Evolutionary conservation across 495 filamentous ascomycete species (phyloP), one percentile per base, ranked within the genome.

Genomic region (Penicillium paradoxum): DNA sequence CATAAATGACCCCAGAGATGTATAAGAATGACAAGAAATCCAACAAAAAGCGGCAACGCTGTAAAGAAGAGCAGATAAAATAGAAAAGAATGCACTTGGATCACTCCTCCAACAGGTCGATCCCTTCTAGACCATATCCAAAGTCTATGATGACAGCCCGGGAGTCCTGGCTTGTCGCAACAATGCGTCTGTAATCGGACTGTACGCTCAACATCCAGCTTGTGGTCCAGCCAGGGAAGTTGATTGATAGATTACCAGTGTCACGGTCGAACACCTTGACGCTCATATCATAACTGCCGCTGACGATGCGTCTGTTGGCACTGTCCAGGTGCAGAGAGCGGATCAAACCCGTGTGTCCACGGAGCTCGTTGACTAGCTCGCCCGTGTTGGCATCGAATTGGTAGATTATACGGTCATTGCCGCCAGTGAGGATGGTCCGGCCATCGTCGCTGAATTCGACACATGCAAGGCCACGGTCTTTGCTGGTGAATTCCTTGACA

Each of bases 171-270:
- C 89, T 91, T 0, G 95, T 95, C 49, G 88, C 89, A 39, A 98
- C 85, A 51, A 98, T 91, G 32, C 93, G 81, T 42, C 92, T 77
- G 66, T 97, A 97, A 67, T 98, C 93, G 29, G 87, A 87, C 73
- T 97, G 96, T 22, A 95, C 93, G 54, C 87, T 89, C 37, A 98
- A 70, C 59, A 97, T 95, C 95, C 95, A 97, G 62, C 90, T 95
- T 14, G 86, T 85, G 34, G 95, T 93, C 89, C 90, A 97, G 48
- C 87, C 84, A 15, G 88, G 86, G 55, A 96, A 88, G 53, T 88
- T 81, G 44, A 91, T 79, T 27, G 89, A 77, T 34, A 84, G 73
- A 41, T 82, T 74, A 25, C 91, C 91, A 4, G 82, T 83, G 41
- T 84, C 81, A 58, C 90, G 81, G 58, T 96, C 88, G 66, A 87